These are phyloP conservation scores for Bertia moriformis DNA, from an alignment of 2,329 filamentous ascomycete species.

Conservation along the genomic window DNA sequence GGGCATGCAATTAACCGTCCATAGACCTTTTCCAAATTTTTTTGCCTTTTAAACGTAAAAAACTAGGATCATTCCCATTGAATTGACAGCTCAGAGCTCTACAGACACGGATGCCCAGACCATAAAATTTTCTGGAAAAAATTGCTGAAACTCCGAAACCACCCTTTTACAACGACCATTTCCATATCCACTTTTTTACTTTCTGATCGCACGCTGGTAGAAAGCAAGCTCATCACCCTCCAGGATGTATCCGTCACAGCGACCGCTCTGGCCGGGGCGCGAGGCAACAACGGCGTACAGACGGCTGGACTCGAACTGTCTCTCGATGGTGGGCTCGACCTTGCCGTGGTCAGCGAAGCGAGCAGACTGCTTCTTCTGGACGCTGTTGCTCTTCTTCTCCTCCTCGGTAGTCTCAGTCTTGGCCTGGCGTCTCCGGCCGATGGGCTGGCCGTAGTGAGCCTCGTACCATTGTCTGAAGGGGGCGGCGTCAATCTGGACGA, in stretches of 20 bases:
- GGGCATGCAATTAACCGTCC: too few relatives aligned
- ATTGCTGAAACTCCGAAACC: constrained; percentile 1
- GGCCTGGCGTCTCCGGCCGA: constrained; percentile 84
- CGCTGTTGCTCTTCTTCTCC: constrained; percentile 88
- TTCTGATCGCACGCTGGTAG: constrained; percentile 1
- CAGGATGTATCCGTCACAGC: constrained; percentile 49
- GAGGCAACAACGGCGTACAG: constrained; percentile 85
- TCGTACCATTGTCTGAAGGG: constrained; percentile 99
- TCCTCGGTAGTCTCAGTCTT: constrained; percentile 46
- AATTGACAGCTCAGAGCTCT: constrained; percentile 1
- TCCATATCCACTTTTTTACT: background rate
- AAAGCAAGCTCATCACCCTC: constrained; percentile 1
- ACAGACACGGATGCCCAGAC: background rate
- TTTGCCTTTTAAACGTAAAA: too few relatives aligned
- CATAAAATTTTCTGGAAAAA: background rate
- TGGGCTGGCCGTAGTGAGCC: constrained; percentile 86
- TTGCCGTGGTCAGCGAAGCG: constrained; percentile 75
- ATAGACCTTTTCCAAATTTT: too few relatives aligned
- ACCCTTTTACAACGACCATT: constrained; percentile 1
- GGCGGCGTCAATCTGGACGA: constrained; percentile 96
- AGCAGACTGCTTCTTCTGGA: constrained; percentile 91
- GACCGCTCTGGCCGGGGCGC: constrained; percentile 91
- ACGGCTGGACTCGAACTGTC: constrained; percentile 98
- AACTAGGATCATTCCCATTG: background rate
- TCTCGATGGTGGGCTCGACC: constrained; percentile 84